Base-by-base conservation (phyloP, 192 early-diverging fungal genomes). In the Backusella tarrabulga region DNA sequence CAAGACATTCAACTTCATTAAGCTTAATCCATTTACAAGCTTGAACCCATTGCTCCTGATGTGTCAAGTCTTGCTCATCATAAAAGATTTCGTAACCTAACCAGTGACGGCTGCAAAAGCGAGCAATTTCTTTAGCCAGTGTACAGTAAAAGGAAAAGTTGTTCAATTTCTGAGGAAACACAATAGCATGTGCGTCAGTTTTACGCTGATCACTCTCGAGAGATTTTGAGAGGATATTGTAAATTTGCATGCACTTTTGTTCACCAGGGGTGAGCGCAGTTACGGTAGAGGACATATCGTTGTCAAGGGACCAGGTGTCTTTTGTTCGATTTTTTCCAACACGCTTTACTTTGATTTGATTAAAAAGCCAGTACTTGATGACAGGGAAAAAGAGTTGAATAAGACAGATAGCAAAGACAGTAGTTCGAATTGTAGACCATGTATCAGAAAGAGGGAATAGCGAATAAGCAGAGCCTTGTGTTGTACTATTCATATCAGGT, bases 1-100 rank as follows among this genome's bases (percentile, higher is more conserved):
- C 82, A 32, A 80, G 73, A 41, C 78, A 79, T 68, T 83, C 79
- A 14, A 77, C 44, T 73, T 83, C 82, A 76, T 76, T 80, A 12
- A 83, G 38, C 21, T 79, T 76, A 34, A 83, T 77, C 82, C 82
- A 83, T 52, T 73, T 76, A 17, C 71, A 73, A 0, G 75, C 75
- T n/a, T 60, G 77, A 0, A 60, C 52, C 81, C 77, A 80, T 35
- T 80, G 72, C 21, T 77, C 41, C 21, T 76, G 69, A 9, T 42
- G 60, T 12, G 40, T 44, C 63, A 56, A n/a, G 41, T 74, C 44
- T 21, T 73, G 66, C 29, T 76, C 71, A 38, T 67, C 75, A 66
- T 81, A 81, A 6, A 76, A 34, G 4, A 81, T 77, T 41, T 81
- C 80, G 26, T 77, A 68, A 15, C 76, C 76, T 4, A 77, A 36